Conservation (phyloP, 441 rosid species). For the Brassica hybrid region DNA sequence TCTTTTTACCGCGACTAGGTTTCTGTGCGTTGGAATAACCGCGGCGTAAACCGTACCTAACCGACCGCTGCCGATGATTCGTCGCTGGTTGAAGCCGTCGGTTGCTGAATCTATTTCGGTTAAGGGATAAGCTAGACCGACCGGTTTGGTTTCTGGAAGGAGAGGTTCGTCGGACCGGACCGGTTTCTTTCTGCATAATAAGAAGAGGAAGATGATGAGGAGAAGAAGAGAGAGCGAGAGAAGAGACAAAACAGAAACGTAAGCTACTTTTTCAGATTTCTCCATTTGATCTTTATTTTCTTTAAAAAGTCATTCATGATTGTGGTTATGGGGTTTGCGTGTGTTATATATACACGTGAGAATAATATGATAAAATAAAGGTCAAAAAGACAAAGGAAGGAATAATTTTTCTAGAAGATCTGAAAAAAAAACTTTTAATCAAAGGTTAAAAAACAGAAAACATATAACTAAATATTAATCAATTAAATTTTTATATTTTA, state of each 20-base stretch:
- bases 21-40: slow-evolving; percentile 42
- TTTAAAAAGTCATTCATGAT: slow-evolving; percentile 2
- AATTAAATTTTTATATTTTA: too few relatives aligned
- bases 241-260: slow-evolving; percentile 52
- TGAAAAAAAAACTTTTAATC: too few relatives aligned
- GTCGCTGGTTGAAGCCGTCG: slow-evolving; percentile 60
- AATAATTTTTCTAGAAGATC: slow-evolving; percentile 37
- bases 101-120: slow-evolving; percentile 75
- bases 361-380: not conserved
- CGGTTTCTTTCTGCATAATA: slow-evolving; percentile 61
- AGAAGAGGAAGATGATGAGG: slow-evolving; percentile 51
- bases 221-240: slow-evolving; percentile 50
- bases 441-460: too few relatives aligned
- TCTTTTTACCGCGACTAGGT: slow-evolving; percentile 69
- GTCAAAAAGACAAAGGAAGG: slow-evolving; percentile 14
- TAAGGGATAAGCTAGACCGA: slow-evolving; percentile 52
- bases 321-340: slow-evolving; percentile 21
- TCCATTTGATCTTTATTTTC: slow-evolving; percentile 43
- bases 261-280: slow-evolving; percentile 48
- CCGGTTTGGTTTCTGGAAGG: slow-evolving; percentile 41
- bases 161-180: slow-evolving; percentile 48
- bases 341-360: slow-evolving; percentile 12
- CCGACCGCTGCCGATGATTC: slow-evolving; percentile 65
- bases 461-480: too few relatives aligned
- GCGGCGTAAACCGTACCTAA: slow-evolving; percentile 77